phyloP scores from a whole-genome alignment of 805 yeast genomes.

The Danielozyma ontarioensis region DNA sequence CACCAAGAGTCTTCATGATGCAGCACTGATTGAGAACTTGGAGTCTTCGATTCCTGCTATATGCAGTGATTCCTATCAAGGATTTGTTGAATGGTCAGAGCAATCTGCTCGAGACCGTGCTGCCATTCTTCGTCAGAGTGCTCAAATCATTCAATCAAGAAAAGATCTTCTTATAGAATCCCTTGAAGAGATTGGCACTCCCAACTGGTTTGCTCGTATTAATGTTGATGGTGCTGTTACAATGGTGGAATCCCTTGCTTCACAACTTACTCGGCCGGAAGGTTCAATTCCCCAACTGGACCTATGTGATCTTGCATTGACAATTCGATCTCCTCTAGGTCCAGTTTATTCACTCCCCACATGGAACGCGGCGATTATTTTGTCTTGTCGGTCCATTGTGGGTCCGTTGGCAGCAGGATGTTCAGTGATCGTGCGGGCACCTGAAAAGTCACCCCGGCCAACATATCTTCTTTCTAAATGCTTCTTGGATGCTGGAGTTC shows the following conservation, averaged over 20 bases:
- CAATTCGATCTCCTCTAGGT: constrained; percentile 37
- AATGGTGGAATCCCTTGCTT: constrained; percentile 20
- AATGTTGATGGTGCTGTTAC: constrained; percentile 23
- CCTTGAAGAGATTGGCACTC: constrained; percentile 29
- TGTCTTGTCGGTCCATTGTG: constrained; percentile 33
- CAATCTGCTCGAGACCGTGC: constrained; percentile 11
- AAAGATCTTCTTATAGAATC: constrained; percentile 7
- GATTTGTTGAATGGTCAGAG: constrained; percentile 22
- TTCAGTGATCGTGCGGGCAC: constrained; percentile 38
- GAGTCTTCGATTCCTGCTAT: constrained; percentile 7
- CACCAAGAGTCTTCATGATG: constrained; percentile 1
- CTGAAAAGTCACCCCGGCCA: constrained; percentile 33
- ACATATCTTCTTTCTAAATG: constrained; percentile 27
- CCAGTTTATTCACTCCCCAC: constrained; percentile 43
- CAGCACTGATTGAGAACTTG: constrained; percentile 2
- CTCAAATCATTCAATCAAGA: constrained; percentile 3
- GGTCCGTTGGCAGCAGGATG: constrained; percentile 48
- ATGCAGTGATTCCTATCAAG: constrained; percentile 16
- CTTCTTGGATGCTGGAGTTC: constrained; percentile 36
- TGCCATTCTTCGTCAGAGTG: constrained; percentile 14
- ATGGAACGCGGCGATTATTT: constrained; percentile 46
- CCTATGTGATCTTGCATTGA: constrained; percentile 20
- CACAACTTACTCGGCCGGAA: not conserved
- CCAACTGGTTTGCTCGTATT: constrained; percentile 31
- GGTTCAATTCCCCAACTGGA: constrained; percentile 1